Evolutionary conservation across 106 monocot genomes (phyloP), one percentile per base, ranked within the genome.

Genomic region (Posidonia australis): DNA sequence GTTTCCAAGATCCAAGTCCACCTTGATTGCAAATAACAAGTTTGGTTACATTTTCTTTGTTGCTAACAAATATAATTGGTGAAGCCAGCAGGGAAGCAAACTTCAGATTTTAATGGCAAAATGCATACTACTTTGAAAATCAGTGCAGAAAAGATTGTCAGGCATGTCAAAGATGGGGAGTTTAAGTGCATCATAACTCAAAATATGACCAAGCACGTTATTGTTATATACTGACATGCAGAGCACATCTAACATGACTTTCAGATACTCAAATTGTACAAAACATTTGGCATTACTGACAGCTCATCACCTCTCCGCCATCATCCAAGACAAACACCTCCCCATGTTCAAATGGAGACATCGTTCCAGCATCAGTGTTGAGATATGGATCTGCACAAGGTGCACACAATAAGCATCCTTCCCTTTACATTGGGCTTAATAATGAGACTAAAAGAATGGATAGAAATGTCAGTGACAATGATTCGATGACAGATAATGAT

Each of bases 1-100:
- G 51, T 74, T 74, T 62, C 74, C 74, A 60, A 74, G 74, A 67
- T 74, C 74, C 58, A 74, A 52, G 60, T 74, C 74, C 67, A 74
- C 74, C 74, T 74, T 72, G 51, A 71, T 46, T 12, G 5, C 43
- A 36, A 62, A 62, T 17, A 63, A 36, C 22, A 43, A 5, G 19
- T 6, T 10, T 20, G 19, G 0, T 10, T 20, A n/a, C 11, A n/a
- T 53, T 53, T 53, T 53, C 1, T 53, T 53, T 9, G 10, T 53
- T 10, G 19, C 10, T 53, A 21, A 53, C 23, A 21, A 23, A 23
- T 4, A n/a, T 4, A 36, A 7, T 36, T 36, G 7, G 36, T 36
- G 36, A 36, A 36, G 36, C 36, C 5, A 36, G 2, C 20, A 53
- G 23, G 23, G 53, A 53, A 53, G 53, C 19, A 29, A 58, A 31